A percentile compares a stretch with the other conserved stretches of the same genome.
phyloP scores from a whole-genome alignment of 106 monocot species.

The Dioscorea alata region DNA sequence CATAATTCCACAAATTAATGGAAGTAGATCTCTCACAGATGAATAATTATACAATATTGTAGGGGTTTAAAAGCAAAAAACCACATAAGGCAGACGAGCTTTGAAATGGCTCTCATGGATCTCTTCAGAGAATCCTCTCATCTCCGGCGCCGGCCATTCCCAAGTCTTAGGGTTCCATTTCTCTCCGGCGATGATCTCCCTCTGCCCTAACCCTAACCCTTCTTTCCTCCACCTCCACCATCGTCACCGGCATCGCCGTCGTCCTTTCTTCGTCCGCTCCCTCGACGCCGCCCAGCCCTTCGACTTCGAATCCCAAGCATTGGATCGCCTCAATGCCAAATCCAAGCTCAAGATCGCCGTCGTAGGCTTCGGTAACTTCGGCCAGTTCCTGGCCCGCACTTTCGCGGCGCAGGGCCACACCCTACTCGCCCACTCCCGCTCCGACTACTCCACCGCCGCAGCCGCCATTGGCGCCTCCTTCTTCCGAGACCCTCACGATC shows the following conservation, averaged over 20 bases:
- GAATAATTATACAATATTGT: too few species aligned
- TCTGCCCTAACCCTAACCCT: not conserved
- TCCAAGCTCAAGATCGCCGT: conserved; percentile 63
- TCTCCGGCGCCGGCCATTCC: too few species aligned
- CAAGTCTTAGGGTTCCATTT: too few species aligned
- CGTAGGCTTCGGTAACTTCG: conserved; percentile 75
- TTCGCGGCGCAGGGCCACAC: conserved; percentile 49
- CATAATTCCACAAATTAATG: too few species aligned
- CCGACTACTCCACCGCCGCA: conserved; percentile 51
- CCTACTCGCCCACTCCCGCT: conserved; percentile 62
- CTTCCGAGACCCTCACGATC: conserved; percentile 54
- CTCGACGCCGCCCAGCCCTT: conserved; percentile 54
- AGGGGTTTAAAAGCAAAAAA: too few species aligned
- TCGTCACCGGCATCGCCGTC: not conserved
- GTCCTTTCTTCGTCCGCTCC: conserved; percentile 8
- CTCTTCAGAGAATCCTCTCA: too few species aligned
- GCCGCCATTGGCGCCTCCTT: conserved; percentile 32
- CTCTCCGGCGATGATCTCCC: too few species aligned
- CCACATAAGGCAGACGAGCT: too few species aligned
- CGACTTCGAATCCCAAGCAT: conserved; percentile 35
- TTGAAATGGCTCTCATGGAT: too few species aligned
- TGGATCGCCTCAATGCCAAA: not conserved
- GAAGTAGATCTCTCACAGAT: too few species aligned
- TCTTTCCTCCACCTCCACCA: not conserved
- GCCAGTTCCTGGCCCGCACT: conserved; percentile 53